Base-by-base conservation (phyloP, 768 basidiomycete species). In the Pleurotus pulmonarius region DNA sequence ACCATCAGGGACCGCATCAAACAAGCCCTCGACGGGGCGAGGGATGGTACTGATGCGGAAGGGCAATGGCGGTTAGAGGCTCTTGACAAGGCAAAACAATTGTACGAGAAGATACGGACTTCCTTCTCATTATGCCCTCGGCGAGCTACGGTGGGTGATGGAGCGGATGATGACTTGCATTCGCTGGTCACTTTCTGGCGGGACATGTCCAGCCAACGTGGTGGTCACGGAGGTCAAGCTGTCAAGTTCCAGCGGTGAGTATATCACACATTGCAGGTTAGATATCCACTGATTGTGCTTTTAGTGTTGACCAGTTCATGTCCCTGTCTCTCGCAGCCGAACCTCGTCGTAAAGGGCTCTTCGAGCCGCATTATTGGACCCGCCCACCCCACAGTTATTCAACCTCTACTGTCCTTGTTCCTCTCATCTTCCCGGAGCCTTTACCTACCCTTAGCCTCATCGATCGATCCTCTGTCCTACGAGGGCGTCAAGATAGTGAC, bases 301-400 rank as follows among this genome's bases (percentile, higher is more conserved):
- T 45, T 60, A 90, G 87, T 6, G 72, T 88, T 58, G 89, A 89
- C 22, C 87, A 89, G 58, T 92, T 90, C 63, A 87, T 86, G 81
- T 83, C 87, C 0, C 74, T 90, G 16, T 92, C 91, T 2, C 67
- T 90, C 34, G 83, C 87, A 39, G 83, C 86, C 13, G 91, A 93
- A 62, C 83, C 89, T 5, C 80, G 85, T 18, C 76, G 85, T n/a
- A 85, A 80, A 65, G 87, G 88, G 6, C 69, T 87, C 1, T 92
- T 89, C 56, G 88, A 90, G 60, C 88, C 89, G 0, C 82, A 86
- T 61, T 90, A 86, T 69, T 92, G 89, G 89, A 72, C 76, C 4
- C 77, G 79, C 44, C 59, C 74, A 11, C 63, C 67, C 22, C 67
- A 73, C 2, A 58, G 66, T 5, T 67, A 74, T 39, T 64, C 75